These are phyloP conservation scores for Eragrostis nindensis DNA, from an alignment of 176 grass and related monocot species.

Conservation along the genomic window DNA sequence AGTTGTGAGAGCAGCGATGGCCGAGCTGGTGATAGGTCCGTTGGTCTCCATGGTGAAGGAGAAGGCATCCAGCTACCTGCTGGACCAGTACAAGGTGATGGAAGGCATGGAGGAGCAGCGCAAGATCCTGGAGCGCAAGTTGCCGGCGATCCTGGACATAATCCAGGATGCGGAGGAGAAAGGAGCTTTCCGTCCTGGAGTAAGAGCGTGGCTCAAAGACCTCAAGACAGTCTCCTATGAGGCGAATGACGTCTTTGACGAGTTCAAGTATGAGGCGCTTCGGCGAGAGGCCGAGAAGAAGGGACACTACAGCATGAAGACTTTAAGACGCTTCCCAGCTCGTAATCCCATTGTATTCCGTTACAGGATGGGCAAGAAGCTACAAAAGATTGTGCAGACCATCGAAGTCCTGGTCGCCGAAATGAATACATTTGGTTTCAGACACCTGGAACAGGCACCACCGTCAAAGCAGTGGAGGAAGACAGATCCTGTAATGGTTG, in stretches of 20 bases:
- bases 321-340: not conserved
- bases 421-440: constrained; percentile 22
- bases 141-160: not conserved
- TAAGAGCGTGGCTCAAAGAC: constrained; percentile 4
- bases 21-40: not conserved
- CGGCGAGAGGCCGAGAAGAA: constrained; percentile 25
- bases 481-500: constrained; percentile 14
- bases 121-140: not conserved
- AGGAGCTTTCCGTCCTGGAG: not conserved
- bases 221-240: constrained; percentile 41
- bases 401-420: constrained; percentile 18
- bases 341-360: constrained; percentile 28
- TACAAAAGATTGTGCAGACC: constrained; percentile 5
- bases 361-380: constrained; percentile 43
- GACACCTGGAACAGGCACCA: not conserved
- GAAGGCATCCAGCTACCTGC: not conserved
- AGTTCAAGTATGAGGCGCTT: constrained; percentile 42
- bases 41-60: not conserved
- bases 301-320: not conserved
- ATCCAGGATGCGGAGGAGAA: constrained; percentile 17
- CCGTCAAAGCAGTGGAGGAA: not conserved
- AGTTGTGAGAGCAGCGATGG: not conserved
- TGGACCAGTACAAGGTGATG: constrained; percentile 24
- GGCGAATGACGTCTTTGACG: constrained; percentile 42
- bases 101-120: not conserved